These are phyloP conservation scores for Cryphonectria naterciae DNA, from an alignment of 2,329 filamentous ascomycete species.

Conservation along the genomic window DNA sequence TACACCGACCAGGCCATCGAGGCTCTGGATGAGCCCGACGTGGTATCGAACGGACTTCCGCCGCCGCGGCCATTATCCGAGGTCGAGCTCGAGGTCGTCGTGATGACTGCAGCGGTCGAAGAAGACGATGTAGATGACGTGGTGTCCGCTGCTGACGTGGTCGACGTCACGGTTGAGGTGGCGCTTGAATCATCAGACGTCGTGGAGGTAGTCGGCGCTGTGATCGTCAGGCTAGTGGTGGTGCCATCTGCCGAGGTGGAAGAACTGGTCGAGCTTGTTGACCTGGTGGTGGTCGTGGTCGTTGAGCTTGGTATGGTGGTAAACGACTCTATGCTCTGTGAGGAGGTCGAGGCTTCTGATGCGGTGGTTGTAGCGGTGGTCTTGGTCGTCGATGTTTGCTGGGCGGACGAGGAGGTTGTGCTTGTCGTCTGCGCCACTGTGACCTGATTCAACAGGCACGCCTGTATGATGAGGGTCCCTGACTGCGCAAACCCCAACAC, in stretches of 20 bases:
- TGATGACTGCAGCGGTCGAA: neutral
- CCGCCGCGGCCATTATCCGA: slow-evolving; percentile 21
- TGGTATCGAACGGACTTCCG: slow-evolving; percentile 30
- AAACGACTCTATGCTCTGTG: slow-evolving; percentile 18
- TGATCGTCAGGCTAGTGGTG: slow-evolving; percentile 12
- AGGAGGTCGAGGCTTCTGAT: slow-evolving; percentile 9
- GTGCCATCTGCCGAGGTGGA: neutral
- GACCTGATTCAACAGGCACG: slow-evolving; percentile 19
- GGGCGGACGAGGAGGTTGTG: slow-evolving; percentile 6
- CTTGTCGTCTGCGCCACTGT: slow-evolving; percentile 21
- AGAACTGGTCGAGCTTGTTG: slow-evolving; percentile 1
- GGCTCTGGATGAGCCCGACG: slow-evolving; percentile 8
- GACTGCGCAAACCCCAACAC: slow-evolving; percentile 39
- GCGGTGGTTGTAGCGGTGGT: slow-evolving; percentile 8
- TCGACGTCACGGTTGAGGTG: neutral
- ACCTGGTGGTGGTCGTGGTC: neutral
- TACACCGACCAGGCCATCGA: slow-evolving; percentile 15
- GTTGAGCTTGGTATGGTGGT: slow-evolving; percentile 17
- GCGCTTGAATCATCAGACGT: slow-evolving; percentile 7
- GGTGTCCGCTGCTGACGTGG: neutral
- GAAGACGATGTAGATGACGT: slow-evolving; percentile 3
- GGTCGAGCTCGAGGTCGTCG: slow-evolving; percentile 4
- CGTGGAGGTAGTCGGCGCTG: slow-evolving; percentile 8
- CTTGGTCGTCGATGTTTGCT: slow-evolving; percentile 2
- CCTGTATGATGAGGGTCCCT: slow-evolving; percentile 14